A percentile compares a stretch with the other conserved stretches of the same genome.
Conservation (phyloP, 106 monocot genomes). For the Dendrobium nobile region DNA sequence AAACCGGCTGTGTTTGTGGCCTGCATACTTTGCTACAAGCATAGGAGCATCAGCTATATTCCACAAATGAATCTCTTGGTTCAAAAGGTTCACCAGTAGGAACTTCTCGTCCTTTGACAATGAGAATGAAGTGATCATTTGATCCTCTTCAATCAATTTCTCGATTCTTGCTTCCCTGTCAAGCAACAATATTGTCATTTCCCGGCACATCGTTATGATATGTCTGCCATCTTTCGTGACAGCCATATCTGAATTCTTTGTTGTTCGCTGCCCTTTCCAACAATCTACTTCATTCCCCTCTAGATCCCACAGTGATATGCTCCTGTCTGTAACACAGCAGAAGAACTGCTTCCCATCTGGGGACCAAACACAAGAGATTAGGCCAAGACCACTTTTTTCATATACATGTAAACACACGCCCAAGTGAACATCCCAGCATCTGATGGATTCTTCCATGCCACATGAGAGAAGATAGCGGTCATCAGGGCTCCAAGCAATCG, state of each 20-base stretch:
- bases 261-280: slow-evolving; percentile 46
- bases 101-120: slow-evolving; percentile 59
- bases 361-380: slow-evolving; percentile 70
- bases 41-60: slow-evolving; percentile 26
- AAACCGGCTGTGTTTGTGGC: slow-evolving; percentile 57
- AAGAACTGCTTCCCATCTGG: slow-evolving; percentile 56
- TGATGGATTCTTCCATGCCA: slow-evolving; percentile 57
- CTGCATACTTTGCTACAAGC: slow-evolving; percentile 46
- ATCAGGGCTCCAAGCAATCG: slow-evolving; percentile 78
- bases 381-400: slow-evolving; percentile 35
- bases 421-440: slow-evolving; percentile 54
- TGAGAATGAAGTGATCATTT: slow-evolving; percentile 64
- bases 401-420: slow-evolving; percentile 51
- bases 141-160: slow-evolving; percentile 50
- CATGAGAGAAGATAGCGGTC: slow-evolving; percentile 72
- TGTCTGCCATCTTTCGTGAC: slow-evolving; percentile 38
- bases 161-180: slow-evolving; percentile 41
- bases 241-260: slow-evolving; percentile 60
- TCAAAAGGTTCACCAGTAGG: slow-evolving; percentile 55
- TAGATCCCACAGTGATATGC: slow-evolving; percentile 50
- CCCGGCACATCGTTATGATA: slow-evolving; percentile 43
- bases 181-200: slow-evolving; percentile 39
- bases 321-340: slow-evolving; percentile 35
- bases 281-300: slow-evolving; percentile 53
- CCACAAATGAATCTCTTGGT: slow-evolving; percentile 82